These are phyloP conservation scores for Trifolium subterraneum DNA, from an alignment of 306 rosid genomes.

Conservation along the genomic window DNA sequence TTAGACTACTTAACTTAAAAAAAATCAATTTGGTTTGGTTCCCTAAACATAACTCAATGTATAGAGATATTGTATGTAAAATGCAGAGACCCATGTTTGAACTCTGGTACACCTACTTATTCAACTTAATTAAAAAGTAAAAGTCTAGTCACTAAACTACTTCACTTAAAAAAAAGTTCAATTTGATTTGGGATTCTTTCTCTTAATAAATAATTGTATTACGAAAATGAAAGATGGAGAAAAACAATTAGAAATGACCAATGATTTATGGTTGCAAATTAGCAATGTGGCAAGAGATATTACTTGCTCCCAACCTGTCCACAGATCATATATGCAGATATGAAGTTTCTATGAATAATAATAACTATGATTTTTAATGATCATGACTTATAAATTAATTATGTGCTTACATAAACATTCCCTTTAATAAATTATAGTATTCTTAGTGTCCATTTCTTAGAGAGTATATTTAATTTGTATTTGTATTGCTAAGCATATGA, in stretches of 20 bases:
- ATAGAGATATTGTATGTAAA: too few species aligned
- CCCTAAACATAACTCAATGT: too few species aligned
- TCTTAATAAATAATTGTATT: constrained; percentile 13
- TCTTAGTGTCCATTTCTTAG: constrained; percentile 21
- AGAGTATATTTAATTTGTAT: background rate
- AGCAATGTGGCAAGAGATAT: constrained; percentile 11
- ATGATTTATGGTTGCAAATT: background rate
- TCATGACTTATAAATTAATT: constrained; percentile 15
- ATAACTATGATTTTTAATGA: background rate
- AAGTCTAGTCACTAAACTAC: too few species aligned
- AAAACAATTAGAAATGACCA: constrained; percentile 7
- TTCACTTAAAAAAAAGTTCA: too few species aligned
- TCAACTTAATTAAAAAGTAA: too few species aligned
- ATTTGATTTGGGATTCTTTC: constrained; percentile 34
- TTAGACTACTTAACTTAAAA: too few species aligned
- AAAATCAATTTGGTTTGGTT: background rate
- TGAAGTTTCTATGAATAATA: constrained; percentile 1
- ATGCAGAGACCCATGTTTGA: too few species aligned
- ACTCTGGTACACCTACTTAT: too few species aligned
- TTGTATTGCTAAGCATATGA: constrained; percentile 14
- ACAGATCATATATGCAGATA: constrained; percentile 8
- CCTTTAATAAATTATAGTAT: constrained; percentile 19
- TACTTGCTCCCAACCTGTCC: constrained; percentile 2
- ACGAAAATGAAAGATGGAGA: background rate
- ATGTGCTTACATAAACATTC: constrained; percentile 14